Conservation (phyloP, 2,329 filamentous ascomycete species). For the Neospermospora avenae region DNA sequence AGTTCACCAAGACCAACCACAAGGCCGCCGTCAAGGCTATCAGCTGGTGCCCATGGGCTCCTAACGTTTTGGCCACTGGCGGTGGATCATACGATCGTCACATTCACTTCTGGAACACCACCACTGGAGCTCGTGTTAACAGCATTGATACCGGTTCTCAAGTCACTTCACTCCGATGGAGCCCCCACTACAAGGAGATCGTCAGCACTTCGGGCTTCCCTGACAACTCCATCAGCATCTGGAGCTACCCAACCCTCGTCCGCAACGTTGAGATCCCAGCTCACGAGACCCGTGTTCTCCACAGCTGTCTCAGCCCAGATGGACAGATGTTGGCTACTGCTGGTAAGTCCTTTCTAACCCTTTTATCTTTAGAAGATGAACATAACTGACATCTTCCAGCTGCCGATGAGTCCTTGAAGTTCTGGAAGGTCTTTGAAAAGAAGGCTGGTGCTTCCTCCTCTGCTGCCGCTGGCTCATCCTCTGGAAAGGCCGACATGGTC, state of each 20-base stretch:
- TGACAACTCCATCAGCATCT: conserved; percentile 98
- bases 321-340: conserved; percentile 97
- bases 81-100: conserved; percentile 95
- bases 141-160: conserved; percentile 98
- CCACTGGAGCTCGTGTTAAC: conserved; percentile 94
- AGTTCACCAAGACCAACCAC: conserved; percentile 99
- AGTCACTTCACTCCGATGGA: conserved; percentile 95
- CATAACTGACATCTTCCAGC: conserved; percentile 48
- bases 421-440: conserved; percentile 99
- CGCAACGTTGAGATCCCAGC: conserved; percentile 98
- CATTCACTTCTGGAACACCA: conserved; percentile 99
- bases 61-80: conserved; percentile 93
- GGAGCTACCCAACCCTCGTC: conserved; percentile 96
- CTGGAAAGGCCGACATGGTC: conserved; percentile 77
- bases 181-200: conserved; percentile 95
- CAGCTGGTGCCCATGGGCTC: conserved; percentile 98
- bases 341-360: conserved; percentile 47
- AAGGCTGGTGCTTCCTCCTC: conserved; percentile 74
- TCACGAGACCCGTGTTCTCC: conserved; percentile 92
- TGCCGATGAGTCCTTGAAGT: conserved; percentile 96
- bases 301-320: conserved; percentile 95
- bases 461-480: conserved; percentile 62
- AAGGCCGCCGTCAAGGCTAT: conserved; percentile 97
- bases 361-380: neutral
- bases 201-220: conserved; percentile 97